Conservation (phyloP, 805 yeast species). For the Saccharomyces paradoxus region DNA sequence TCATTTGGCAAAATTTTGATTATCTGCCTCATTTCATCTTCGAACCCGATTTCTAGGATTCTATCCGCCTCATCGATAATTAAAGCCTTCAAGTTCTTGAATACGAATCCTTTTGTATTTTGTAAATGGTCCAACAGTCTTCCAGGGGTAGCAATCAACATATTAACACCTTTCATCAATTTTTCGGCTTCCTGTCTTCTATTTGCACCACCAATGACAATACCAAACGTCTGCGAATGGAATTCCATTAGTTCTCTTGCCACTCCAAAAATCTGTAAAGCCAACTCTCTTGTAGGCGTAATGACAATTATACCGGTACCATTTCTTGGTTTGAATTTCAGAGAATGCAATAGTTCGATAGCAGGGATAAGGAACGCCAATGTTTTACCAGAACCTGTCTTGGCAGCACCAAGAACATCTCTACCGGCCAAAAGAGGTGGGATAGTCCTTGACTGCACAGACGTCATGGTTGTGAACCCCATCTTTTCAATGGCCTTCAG, state of each 20-base stretch:
- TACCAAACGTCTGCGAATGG: slow-evolving; percentile 91
- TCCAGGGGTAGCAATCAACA: slow-evolving; percentile 95
- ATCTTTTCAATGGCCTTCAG: slow-evolving; percentile 69
- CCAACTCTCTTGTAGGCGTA: slow-evolving; percentile 96
- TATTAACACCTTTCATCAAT: slow-evolving; percentile 84
- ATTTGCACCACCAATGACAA: slow-evolving; percentile 97
- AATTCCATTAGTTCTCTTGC: slow-evolving; percentile 87
- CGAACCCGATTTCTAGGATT: slow-evolving; percentile 94
- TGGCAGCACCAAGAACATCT: slow-evolving; percentile 98
- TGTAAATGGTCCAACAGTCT: slow-evolving; percentile 93
- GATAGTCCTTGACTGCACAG: slow-evolving; percentile 90
- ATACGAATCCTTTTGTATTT: slow-evolving; percentile 87
- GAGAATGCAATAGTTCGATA: slow-evolving; percentile 78
- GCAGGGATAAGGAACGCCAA: slow-evolving; percentile 94
- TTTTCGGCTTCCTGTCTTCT: slow-evolving; percentile 97
- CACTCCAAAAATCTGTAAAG: slow-evolving; percentile 95
- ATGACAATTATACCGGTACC: slow-evolving; percentile 96
- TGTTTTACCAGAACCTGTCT: slow-evolving; percentile 98
- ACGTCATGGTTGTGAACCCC: slow-evolving; percentile 91
- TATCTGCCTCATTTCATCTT: slow-evolving; percentile 97
- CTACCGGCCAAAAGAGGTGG: slow-evolving; percentile 95
- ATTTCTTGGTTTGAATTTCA: slow-evolving; percentile 93
- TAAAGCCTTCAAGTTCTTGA: slow-evolving; percentile 87
- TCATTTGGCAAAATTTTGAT: slow-evolving; percentile 87
- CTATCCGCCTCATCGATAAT: slow-evolving; percentile 98